Evolutionary conservation across 2,329 filamentous ascomycete species (phyloP).

Genomic region (Ceratocystis alfenasii): DNA sequence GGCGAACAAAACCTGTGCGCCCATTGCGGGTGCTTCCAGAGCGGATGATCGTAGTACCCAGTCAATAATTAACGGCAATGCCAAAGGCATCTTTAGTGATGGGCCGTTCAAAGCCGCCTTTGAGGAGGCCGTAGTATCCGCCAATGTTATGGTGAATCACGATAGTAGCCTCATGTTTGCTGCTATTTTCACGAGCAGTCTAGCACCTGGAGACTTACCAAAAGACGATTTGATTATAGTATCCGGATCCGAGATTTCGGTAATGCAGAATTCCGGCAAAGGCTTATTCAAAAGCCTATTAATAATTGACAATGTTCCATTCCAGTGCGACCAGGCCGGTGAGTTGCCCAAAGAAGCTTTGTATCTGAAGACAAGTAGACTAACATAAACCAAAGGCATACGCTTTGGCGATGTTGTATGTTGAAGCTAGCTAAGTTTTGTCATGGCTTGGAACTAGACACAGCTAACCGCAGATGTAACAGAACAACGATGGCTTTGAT

Average conservation of each 20-base stretch:
- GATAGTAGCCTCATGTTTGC: constrained; percentile 20
- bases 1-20: constrained; percentile 1
- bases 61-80: constrained; percentile 9
- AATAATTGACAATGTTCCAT: not conserved
- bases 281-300: not conserved
- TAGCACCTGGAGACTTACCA: not conserved
- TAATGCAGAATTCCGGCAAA: not conserved
- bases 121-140: not conserved
- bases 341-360: not conserved
- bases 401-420: constrained; percentile 19
- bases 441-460: not conserved
- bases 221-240: constrained; percentile 16
- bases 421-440: not conserved
- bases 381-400: constrained; percentile 8
- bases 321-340: constrained; percentile 14
- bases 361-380: not conserved
- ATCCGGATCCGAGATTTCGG: not conserved
- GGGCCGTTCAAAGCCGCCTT: constrained; percentile 14
- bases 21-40: constrained; percentile 6
- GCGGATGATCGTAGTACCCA: constrained; percentile 12
- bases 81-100: constrained; percentile 11
- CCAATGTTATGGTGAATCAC: not conserved
- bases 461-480: not conserved
- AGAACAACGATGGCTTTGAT: constrained; percentile 26
- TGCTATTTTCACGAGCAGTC: constrained; percentile 16